Percentiles rank a stretch among this genome's conserved stretches.
phyloP scores from a whole-genome alignment of 2,329 filamentous ascomycete genomes.

The Microdochium paspali region DNA sequence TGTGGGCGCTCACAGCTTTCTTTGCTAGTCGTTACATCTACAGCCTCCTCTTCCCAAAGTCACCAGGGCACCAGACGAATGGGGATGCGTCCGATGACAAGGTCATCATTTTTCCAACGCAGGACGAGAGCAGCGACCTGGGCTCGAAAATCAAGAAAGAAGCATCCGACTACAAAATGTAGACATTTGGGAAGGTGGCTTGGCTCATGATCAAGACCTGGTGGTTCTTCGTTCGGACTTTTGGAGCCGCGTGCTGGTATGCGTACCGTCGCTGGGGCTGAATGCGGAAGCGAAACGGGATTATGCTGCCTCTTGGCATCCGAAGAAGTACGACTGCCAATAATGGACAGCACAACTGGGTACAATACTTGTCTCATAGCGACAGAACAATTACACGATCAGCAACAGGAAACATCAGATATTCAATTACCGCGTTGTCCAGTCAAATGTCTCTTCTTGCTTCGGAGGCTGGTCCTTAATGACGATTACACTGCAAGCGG shows the following conservation, averaged over 20 bases:
- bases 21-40: neutral
- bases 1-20: neutral
- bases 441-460: too few species aligned
- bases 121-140: neutral
- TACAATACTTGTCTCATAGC: too few species aligned
- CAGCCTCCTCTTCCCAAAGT: neutral
- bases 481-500: too few species aligned
- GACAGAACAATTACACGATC: too few species aligned
- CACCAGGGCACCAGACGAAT: neutral
- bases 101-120: neutral
- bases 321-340: too few species aligned
- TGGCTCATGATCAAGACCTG: neutral
- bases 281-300: neutral
- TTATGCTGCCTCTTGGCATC: too few species aligned
- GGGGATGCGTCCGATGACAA: neutral
- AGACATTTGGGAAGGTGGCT: neutral
- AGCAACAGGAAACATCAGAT: too few species aligned
- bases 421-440: too few species aligned
- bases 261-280: neutral
- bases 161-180: neutral
- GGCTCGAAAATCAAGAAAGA: neutral
- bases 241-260: neutral
- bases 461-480: too few species aligned
- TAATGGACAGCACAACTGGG: too few species aligned
- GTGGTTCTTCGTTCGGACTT: neutral